Conservation (phyloP, 2,329 filamentous ascomycete species). For the Zasmidium angulare region DNA sequence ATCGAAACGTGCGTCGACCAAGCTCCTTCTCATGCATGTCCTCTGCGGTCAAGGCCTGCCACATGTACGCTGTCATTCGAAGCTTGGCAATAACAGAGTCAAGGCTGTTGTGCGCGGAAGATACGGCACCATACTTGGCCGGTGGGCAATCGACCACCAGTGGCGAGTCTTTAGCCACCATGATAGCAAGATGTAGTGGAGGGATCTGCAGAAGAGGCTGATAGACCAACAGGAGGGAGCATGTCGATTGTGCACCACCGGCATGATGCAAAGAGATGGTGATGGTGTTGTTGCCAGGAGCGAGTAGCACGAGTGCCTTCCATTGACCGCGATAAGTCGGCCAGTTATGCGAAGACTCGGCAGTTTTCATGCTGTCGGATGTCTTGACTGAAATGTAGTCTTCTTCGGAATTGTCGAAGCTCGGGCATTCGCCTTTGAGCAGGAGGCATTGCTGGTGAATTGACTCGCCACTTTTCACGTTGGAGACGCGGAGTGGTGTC, state of each 20-base stretch:
- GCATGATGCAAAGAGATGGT: conserved; percentile 27
- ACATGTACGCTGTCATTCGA: conserved; percentile 38
- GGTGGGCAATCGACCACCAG: conserved; percentile 34
- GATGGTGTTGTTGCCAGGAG: conserved; percentile 27
- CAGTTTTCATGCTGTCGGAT: conserved; percentile 25
- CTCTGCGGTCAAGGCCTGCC: conserved; percentile 38
- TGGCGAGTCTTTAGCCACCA: conserved; percentile 36
- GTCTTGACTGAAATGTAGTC: conserved; percentile 26
- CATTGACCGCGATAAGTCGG: conserved; percentile 34
- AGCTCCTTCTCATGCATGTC: conserved; percentile 31
- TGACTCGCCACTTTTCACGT: conserved; percentile 31
- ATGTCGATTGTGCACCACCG: conserved; percentile 13
- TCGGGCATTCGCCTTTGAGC: conserved; percentile 29
- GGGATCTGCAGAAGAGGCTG: conserved; percentile 34
- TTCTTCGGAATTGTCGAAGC: conserved; percentile 20
- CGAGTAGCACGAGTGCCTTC: conserved; percentile 36
- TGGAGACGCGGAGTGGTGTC: conserved; percentile 10
- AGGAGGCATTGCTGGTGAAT: conserved; percentile 35
- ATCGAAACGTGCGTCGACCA: conserved; percentile 31
- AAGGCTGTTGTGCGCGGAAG: conserved; percentile 31
- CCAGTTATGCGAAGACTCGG: conserved; percentile 32
- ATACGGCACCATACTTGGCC: conserved; percentile 27
- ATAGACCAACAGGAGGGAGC: conserved; percentile 27
- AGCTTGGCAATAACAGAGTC: conserved; percentile 35
- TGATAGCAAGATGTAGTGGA: conserved; percentile 35